Evolutionary conservation across 306 rosid genomes (phyloP).

Genomic region (Purshia tridentata): DNA sequence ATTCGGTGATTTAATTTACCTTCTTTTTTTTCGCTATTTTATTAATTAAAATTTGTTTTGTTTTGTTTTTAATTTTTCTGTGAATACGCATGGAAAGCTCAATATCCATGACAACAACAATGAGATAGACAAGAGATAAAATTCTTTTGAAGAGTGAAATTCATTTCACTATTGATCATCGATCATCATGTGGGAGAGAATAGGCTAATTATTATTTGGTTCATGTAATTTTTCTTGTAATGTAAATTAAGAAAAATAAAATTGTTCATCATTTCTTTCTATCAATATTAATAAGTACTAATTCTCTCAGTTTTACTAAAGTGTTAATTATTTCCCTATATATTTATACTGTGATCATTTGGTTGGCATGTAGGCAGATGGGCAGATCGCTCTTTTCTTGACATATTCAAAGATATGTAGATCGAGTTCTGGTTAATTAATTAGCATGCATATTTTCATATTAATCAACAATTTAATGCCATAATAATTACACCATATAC

Average conservation of each 20-base stretch:
- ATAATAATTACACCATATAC: too few relatives aligned
- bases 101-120: neutral
- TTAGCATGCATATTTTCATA: too few relatives aligned
- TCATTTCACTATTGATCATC: conserved; percentile 14
- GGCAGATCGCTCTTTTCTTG: too few relatives aligned
- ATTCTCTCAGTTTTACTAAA: neutral
- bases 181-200: neutral
- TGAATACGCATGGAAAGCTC: conserved; percentile 17
- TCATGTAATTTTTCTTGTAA: conserved; percentile 2
- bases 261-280: conserved; percentile 7
- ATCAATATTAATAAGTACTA: neutral
- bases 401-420: too few relatives aligned
- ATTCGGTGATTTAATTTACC: neutral
- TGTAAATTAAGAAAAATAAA: conserved; percentile 12
- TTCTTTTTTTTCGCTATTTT: neutral
- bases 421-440: too few relatives aligned
- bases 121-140: neutral
- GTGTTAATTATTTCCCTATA: too few relatives aligned
- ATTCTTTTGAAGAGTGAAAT: conserved; percentile 5
- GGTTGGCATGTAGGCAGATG: too few relatives aligned
- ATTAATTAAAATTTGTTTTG: neutral
- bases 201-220: conserved; percentile 17
- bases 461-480: too few relatives aligned
- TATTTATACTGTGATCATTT: too few relatives aligned
- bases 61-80: neutral